These are phyloP conservation scores for Coemansia sp. DNA, from an alignment of 192 early-diverging fungal genomes.

Conservation along the genomic window DNA sequence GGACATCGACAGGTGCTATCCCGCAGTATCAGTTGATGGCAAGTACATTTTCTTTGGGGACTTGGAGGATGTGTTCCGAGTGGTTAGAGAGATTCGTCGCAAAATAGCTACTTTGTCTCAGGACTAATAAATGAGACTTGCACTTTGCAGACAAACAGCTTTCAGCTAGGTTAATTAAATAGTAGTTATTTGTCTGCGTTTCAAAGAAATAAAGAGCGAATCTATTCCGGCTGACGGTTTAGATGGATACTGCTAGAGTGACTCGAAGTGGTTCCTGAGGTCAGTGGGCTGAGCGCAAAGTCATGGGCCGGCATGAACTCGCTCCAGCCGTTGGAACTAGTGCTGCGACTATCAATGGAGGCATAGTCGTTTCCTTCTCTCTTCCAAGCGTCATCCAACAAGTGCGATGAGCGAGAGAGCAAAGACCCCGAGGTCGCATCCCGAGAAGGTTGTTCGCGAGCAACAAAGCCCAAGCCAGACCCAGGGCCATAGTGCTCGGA, in stretches of 20 bases:
- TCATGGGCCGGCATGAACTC: slow-evolving; percentile 39
- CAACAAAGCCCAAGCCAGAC: not conserved
- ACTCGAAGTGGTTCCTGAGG: not conserved
- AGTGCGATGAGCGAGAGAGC: slow-evolving; percentile 7
- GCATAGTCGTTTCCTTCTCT: slow-evolving; percentile 13
- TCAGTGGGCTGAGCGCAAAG: slow-evolving; percentile 23
- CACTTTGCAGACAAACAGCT: no score
- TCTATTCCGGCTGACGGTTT: not conserved
- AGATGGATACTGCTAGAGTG: not conserved
- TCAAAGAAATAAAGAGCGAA: not conserved
- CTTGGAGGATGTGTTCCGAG: no score
- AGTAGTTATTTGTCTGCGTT: no score
- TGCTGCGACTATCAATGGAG: slow-evolving; percentile 2
- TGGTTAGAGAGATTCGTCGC: no score
- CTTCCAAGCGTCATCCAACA: slow-evolving; percentile 33
- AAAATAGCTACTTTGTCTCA: no score
- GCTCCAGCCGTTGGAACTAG: slow-evolving; percentile 22
- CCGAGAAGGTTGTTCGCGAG: not conserved
- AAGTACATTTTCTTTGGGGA: no score
- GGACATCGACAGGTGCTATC: no score
- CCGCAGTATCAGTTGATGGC: no score
- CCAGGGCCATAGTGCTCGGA: not conserved
- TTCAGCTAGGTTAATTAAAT: no score
- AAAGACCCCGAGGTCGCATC: not conserved
- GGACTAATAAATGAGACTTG: no score